Evolutionary conservation across 2,329 filamentous ascomycete genomes (phyloP).

Genomic region (Colletotrichum lini): DNA sequence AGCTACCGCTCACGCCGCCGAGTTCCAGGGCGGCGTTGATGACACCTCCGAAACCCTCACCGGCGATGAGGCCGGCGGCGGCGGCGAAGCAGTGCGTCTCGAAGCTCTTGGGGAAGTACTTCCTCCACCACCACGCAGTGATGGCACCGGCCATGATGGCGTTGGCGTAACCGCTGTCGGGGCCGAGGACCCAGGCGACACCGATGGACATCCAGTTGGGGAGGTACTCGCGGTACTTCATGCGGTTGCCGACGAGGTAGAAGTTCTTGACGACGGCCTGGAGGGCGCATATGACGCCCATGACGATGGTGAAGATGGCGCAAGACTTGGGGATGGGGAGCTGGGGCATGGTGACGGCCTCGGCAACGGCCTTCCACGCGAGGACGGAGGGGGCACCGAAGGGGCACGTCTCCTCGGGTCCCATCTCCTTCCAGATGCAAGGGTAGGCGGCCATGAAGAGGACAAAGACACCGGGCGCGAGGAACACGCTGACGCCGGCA

Average conservation of each 20-base stretch:
- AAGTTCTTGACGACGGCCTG: constrained; percentile 70
- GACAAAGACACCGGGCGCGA: constrained; percentile 77
- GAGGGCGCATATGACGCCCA: constrained; percentile 64
- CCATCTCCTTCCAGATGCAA: constrained; percentile 68
- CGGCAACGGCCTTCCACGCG: constrained; percentile 76
- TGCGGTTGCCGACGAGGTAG: constrained; percentile 64
- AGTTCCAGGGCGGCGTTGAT: constrained; percentile 66
- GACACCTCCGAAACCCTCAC: constrained; percentile 74
- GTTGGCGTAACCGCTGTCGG: constrained; percentile 67
- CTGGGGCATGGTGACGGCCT: constrained; percentile 69
- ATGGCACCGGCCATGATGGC: constrained; percentile 71
- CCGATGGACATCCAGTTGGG: constrained; percentile 76
- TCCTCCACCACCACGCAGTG: constrained; percentile 68
- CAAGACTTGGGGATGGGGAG: constrained; percentile 70
- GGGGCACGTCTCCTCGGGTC: constrained; percentile 62
- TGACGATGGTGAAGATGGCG: constrained; percentile 70
- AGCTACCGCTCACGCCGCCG: constrained; percentile 45
- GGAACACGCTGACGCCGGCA: constrained; percentile 74
- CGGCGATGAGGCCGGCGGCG: constrained; percentile 74
- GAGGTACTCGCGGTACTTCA: constrained; percentile 70
- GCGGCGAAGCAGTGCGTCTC: constrained; percentile 71
- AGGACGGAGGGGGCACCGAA: constrained; percentile 75
- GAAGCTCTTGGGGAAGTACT: constrained; percentile 63
- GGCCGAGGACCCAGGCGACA: constrained; percentile 71
- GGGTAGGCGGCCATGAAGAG: constrained; percentile 79